These are phyloP conservation scores for Colletotrichum chlorophyti DNA, from an alignment of 2,329 filamentous ascomycete species.

Conservation along the genomic window DNA sequence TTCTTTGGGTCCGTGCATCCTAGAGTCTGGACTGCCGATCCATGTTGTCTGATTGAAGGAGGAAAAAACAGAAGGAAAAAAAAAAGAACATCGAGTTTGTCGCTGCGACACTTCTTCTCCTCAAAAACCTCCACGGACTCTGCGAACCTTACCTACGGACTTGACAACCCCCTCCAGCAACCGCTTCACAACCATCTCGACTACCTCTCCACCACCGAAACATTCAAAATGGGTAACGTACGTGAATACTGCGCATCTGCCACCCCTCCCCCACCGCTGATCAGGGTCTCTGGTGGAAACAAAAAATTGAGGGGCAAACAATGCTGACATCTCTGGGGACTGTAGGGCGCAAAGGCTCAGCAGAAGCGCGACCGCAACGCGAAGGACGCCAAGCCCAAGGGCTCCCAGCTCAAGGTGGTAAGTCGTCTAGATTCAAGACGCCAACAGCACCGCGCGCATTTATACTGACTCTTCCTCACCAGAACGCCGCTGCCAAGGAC, in stretches of 20 bases:
- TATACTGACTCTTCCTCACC: too few species aligned
- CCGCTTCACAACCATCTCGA: not conserved
- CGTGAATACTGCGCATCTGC: not conserved
- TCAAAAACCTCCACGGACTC: not conserved
- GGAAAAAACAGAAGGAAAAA: not conserved
- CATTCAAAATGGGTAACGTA: slow-evolving; percentile 31
- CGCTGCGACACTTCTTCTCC: slow-evolving; percentile 2
- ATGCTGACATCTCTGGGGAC: slow-evolving; percentile 19
- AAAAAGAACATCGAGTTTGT: slow-evolving; percentile 4
- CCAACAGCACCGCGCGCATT: slow-evolving; percentile 28
- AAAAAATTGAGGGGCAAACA: slow-evolving; percentile 21
- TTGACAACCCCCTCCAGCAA: not conserved
- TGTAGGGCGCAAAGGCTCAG: slow-evolving; percentile 68
- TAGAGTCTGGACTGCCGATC: slow-evolving; percentile 18
- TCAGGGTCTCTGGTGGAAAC: slow-evolving; percentile 27
- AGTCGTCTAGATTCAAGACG: slow-evolving; percentile 37
- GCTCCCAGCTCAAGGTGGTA: slow-evolving; percentile 73
- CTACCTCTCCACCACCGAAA: not conserved
- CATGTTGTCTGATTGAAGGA: slow-evolving; percentile 5
- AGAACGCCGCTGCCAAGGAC: slow-evolving; percentile 77
- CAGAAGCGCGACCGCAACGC: slow-evolving; percentile 77
- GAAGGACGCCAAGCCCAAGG: slow-evolving; percentile 62
- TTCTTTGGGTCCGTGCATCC: slow-evolving; percentile 1
- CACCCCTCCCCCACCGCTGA: slow-evolving; percentile 20
- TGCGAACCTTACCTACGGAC: not conserved